phyloP scores from a whole-genome alignment of 176 grass and related monocot genomes.

The Coix lacrymajobi region DNA sequence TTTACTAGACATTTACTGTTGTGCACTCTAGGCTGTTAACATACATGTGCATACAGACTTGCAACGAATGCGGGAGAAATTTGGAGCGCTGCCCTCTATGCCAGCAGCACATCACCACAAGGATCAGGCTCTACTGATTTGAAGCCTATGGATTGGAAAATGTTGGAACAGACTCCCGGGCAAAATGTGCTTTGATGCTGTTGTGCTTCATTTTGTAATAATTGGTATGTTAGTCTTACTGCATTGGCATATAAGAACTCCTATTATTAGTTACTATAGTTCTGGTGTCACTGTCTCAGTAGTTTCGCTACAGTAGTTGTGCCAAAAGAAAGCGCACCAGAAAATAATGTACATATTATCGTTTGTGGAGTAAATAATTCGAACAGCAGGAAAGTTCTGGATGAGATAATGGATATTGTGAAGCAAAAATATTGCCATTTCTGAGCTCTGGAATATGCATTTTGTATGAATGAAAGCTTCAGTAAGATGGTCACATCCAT shows the following conservation, averaged over 20 bases:
- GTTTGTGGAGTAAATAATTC: conserved; percentile 17
- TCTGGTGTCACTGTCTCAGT: background rate
- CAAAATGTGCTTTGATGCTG: background rate
- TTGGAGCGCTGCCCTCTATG: conserved; percentile 84
- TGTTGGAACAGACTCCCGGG: conserved; percentile 1
- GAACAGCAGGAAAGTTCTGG: background rate
- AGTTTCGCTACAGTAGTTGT: background rate
- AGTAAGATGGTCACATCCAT: background rate
- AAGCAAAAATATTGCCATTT: background rate
- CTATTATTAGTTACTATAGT: background rate
- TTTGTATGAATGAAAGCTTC: background rate
- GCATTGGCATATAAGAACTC: background rate
- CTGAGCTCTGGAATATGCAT: background rate
- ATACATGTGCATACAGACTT: conserved; percentile 60
- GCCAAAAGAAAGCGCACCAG: background rate
- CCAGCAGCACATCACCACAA: conserved; percentile 72
- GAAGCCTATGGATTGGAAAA: conserved; percentile 1
- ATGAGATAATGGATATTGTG: background rate
- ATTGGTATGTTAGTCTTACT: background rate
- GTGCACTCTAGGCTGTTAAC: background rate
- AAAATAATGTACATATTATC: conserved; percentile 27
- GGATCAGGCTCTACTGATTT: conserved; percentile 85
- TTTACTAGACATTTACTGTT: background rate
- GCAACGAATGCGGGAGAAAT: conserved; percentile 60
- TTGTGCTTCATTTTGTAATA: background rate